Evolutionary conservation across 2,329 filamentous ascomycete species (phyloP).

Genomic region (Phialophora tarda): DNA sequence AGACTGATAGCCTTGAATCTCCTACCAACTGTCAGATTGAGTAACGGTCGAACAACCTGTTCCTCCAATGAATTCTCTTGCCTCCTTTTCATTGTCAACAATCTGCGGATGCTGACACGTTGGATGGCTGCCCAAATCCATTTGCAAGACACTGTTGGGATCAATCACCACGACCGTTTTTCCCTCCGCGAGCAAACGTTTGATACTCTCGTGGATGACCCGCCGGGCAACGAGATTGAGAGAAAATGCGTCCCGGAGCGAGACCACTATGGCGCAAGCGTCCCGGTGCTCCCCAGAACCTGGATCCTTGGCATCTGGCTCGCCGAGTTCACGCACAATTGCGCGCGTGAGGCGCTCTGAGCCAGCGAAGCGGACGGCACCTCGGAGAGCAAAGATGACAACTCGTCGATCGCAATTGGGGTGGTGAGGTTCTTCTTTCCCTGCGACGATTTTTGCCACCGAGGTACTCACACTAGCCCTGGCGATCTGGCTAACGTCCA

Average conservation of each 20-base stretch:
- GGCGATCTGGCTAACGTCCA: conserved; percentile 31
- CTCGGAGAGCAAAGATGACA: conserved; percentile 29
- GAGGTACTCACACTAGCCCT: conserved; percentile 31
- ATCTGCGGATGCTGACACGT: conserved; percentile 23
- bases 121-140: conserved; percentile 26
- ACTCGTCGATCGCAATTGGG: conserved; percentile 28
- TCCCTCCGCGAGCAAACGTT: conserved; percentile 22
- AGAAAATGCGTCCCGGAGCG: conserved; percentile 28
- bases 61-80: conserved; percentile 28
- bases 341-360: conserved; percentile 29
- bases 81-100: conserved; percentile 28
- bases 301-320: conserved; percentile 29
- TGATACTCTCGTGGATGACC: conserved; percentile 31
- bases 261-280: conserved; percentile 28
- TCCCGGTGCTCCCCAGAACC: conserved; percentile 27
- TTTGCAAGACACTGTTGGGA: conserved; percentile 27
- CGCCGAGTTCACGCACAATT: conserved; percentile 30
- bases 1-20: conserved; percentile 19
- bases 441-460: conserved; percentile 29
- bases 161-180: conserved; percentile 30
- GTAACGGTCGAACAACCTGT: conserved; percentile 26
- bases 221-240: conserved; percentile 26
- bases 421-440: conserved; percentile 28
- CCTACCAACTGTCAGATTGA: conserved; percentile 31
- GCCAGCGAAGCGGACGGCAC: conserved; percentile 28